Evolutionary conservation across 2,329 filamentous ascomycete species (phyloP).

Genomic region (Neofusicoccum umdonicola): DNA sequence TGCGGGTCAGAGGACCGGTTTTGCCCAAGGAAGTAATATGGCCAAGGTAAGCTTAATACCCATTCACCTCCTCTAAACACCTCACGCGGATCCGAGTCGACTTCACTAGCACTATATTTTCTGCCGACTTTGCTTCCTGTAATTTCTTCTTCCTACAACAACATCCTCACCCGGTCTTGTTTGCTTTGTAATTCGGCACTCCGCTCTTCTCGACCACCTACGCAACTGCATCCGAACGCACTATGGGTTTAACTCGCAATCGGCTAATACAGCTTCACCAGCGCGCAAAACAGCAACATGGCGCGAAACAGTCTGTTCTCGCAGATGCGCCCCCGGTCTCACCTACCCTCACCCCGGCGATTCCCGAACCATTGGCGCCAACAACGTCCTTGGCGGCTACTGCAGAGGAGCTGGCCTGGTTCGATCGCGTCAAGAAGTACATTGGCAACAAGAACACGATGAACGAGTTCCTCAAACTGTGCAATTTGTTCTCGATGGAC

Average conservation of each 20-base stretch:
- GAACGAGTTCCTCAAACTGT: constrained; percentile 94
- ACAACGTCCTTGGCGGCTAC: constrained; percentile 70
- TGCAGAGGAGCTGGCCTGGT: constrained; percentile 86
- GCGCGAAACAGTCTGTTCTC: constrained; percentile 57
- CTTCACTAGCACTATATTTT: background rate
- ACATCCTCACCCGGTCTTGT: background rate
- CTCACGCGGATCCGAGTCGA: too few relatives aligned
- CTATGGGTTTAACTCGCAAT: background rate
- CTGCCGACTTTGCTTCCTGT: background rate
- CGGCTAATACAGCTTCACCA: constrained; percentile 38
- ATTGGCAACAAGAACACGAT: constrained; percentile 89
- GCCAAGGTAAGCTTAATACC: constrained; percentile 30
- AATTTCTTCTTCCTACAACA: background rate
- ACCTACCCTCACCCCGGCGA: constrained; percentile 81
- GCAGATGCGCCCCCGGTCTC: constrained; percentile 65
- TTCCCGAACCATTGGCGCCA: constrained; percentile 83
- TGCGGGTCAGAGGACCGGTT: constrained; percentile 23
- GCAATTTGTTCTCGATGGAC: constrained; percentile 91
- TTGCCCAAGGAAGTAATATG: constrained; percentile 28
- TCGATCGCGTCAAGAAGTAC: constrained; percentile 94
- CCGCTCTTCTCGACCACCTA: background rate
- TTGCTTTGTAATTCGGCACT: background rate
- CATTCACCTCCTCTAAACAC: background rate
- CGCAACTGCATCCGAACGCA: too few relatives aligned
- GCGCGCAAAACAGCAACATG: constrained; percentile 68